phyloP scores from a whole-genome alignment of 306 rosid species.

The Abrus precatorius region DNA sequence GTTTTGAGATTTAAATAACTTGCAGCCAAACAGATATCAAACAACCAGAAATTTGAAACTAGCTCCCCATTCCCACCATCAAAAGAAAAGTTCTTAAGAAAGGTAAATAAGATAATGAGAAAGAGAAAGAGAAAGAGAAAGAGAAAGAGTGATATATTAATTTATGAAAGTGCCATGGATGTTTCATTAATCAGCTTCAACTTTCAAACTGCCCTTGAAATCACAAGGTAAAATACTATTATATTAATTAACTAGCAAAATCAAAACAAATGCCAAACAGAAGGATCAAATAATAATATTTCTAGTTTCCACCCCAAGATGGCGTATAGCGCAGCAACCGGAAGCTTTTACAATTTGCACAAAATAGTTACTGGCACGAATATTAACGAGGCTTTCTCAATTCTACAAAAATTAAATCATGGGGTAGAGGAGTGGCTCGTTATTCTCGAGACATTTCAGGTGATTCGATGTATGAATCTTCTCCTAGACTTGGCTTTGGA shows the following conservation, averaged over 20 bases:
- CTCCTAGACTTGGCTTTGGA: not conserved
- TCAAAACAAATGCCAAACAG: not conserved
- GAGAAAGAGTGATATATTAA: too few relatives aligned
- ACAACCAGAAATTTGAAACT: not conserved
- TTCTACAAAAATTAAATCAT: not conserved
- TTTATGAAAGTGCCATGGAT: not conserved
- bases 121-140: too few relatives aligned
- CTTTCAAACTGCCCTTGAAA: not conserved
- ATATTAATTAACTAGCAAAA: not conserved
- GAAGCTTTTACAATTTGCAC: not conserved
- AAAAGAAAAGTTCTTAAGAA: not conserved
- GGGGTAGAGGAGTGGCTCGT: not conserved
- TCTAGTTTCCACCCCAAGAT: not conserved
- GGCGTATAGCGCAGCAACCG: not conserved
- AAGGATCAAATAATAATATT: not conserved
- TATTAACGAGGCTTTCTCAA: not conserved
- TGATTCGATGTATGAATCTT: conserved; percentile 21
- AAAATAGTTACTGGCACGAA: not conserved
- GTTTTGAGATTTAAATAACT: not conserved
- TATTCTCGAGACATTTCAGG: not conserved
- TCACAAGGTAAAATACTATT: not conserved
- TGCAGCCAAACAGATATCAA: not conserved
- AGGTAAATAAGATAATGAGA: not conserved
- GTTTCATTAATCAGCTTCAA: not conserved
- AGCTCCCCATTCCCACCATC: not conserved